Base-by-base conservation (phyloP, 495 filamentous ascomycete species). In the Hypoxylon trugodes region DNA sequence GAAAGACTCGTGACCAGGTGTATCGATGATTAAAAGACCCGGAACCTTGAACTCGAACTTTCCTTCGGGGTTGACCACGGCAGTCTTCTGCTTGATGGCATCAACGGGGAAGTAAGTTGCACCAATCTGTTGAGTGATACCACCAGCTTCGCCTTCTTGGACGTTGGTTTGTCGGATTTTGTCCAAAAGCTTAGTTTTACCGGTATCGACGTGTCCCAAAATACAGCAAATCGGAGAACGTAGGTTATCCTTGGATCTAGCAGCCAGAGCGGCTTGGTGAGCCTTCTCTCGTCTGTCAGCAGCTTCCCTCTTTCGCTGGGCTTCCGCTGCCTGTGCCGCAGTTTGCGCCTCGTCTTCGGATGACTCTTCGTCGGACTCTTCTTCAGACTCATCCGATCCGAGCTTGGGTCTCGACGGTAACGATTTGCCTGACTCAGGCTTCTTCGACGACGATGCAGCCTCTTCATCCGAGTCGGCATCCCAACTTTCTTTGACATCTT, bases 71-170 rank as follows among this genome's bases (percentile, higher is more conserved):
- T 99, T 98, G 66, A 99, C 91, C 8, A 98, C 95, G 18, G 81
- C 80, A 6, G 93, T 97, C 85, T 99, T 99, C 69, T 90, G 85
- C 74, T 84, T 81, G 72, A 99, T 86, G 49, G 96, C 91, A 50
- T 98, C 95, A 51, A 94, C 92, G 15, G 96, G 96, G 86, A 99
- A 99, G 79, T 98, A 99, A 12, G 96, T 99, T 38, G 96, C 96
- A 87, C 96, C 96, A 73, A 99, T 99, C 77, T 99, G 96, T 79
- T 99, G 96, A 12, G 96, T 99, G 69, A 99, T 99, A 89, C 96
- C 96, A 79, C 96, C 96, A 33, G 96, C 96, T 87, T 99, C 96
- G 59, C 96, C 96, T 77, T 98, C 96, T 74, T 99, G 96, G 21
- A 99, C 96, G 71, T 98, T 98, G 46, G 96, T 99, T 77, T 97